phyloP scores from a whole-genome alignment of 2,329 filamentous ascomycete species.

The Aureobasidium sp. region DNA sequence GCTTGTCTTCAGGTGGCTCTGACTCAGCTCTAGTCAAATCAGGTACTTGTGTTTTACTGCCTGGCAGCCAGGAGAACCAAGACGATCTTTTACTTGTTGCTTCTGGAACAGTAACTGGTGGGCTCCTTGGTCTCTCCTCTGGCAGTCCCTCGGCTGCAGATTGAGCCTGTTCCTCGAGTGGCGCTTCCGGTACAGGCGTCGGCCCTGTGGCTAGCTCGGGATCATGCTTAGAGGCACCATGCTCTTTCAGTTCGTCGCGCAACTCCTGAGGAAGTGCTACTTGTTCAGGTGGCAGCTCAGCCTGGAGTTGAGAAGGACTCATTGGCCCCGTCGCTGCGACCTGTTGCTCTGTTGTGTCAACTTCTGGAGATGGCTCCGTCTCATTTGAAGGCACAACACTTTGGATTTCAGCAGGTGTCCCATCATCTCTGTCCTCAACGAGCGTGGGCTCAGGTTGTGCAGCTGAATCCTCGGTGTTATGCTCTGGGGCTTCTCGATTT shows the following conservation, averaged over 20 bases:
- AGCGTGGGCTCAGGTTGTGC: not conserved
- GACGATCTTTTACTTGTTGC: not conserved
- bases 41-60: not conserved
- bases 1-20: not conserved
- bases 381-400: not conserved
- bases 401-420: no score
- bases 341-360: not conserved
- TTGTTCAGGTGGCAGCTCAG: not conserved
- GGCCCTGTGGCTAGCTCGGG: not conserved
- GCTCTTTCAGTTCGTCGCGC: not conserved
- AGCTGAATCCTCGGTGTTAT: no score
- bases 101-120: not conserved
- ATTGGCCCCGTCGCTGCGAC: not conserved
- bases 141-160: not conserved
- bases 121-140: not conserved
- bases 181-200: not conserved
- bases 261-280: not conserved
- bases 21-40: not conserved
- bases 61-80: conserved; percentile 12
- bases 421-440: not conserved
- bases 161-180: not conserved
- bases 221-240: no score
- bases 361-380: not conserved
- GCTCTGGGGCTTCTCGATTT: not conserved
- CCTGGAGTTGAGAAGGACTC: not conserved